These are phyloP conservation scores for Myriangium duriaei DNA, from an alignment of 2,329 filamentous ascomycete species.

Conservation along the genomic window DNA sequence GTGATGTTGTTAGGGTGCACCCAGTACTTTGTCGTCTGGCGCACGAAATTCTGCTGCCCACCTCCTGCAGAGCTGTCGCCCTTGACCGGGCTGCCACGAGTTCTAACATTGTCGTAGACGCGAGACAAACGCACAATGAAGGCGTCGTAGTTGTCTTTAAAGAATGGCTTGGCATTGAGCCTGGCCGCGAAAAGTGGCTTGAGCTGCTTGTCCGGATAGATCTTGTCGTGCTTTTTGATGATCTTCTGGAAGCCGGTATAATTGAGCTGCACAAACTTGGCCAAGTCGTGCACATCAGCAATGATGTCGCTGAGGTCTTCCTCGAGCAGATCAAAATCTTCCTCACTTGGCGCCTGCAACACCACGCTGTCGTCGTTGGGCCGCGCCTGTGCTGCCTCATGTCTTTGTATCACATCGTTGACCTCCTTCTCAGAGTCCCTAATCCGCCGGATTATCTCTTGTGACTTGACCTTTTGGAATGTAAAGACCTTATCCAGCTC, in stretches of 20 bases:
- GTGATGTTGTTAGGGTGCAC: constrained; percentile 98
- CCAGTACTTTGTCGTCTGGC: constrained; percentile 99
- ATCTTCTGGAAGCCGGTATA: constrained; percentile 99
- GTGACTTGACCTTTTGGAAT: constrained; percentile 93
- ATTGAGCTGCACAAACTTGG: constrained; percentile 96
- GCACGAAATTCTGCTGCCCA: constrained; percentile 85
- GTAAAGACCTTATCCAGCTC: constrained; percentile 97
- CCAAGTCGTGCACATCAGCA: constrained; percentile 92
- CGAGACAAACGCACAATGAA: constrained; percentile 91
- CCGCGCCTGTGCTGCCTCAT: constrained; percentile 31
- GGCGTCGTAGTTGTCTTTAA: constrained; percentile 96
- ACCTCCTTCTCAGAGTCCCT: constrained; percentile 81
- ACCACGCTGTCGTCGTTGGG: constrained; percentile 22
- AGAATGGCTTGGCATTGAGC: constrained; percentile 93
- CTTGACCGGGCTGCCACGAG: constrained; percentile 79
- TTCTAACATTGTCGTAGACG: constrained; percentile 88
- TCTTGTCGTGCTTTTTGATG: constrained; percentile 81
- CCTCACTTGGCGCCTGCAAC: constrained; percentile 53
- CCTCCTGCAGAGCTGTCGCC: constrained; percentile 88
- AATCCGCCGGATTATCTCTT: constrained; percentile 88
- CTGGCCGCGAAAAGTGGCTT: constrained; percentile 92
- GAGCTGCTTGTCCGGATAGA: constrained; percentile 61
- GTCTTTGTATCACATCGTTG: constrained; percentile 65
- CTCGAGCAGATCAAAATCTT: constrained; percentile 88
- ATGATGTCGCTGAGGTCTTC: constrained; percentile 96